These are phyloP conservation scores for Beverwykella pulmonaria DNA, from an alignment of 495 filamentous ascomycete genomes.

Conservation along the genomic window DNA sequence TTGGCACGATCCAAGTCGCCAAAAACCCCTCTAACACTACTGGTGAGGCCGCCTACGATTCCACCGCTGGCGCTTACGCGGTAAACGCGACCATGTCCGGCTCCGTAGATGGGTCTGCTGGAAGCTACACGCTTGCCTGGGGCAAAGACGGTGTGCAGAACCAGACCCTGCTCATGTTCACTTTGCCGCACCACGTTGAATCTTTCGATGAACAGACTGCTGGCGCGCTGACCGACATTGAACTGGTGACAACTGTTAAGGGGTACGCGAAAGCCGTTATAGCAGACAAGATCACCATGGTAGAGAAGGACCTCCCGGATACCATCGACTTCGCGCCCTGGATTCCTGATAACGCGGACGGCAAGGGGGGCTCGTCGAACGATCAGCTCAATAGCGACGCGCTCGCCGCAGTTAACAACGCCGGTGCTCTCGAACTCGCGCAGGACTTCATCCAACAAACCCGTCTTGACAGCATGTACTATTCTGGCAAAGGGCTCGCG, in stretches of 20 bases:
- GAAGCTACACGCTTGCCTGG: constrained; percentile 74
- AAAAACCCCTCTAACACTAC: constrained; percentile 65
- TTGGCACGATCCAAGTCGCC: constrained; percentile 77
- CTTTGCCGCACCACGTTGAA: constrained; percentile 80
- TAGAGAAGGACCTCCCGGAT: constrained; percentile 70
- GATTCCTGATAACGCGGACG: constrained; percentile 50
- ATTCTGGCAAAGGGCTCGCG: constrained; percentile 85
- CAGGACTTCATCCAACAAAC: constrained; percentile 72
- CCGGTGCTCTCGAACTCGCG: constrained; percentile 66
- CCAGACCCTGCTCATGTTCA: constrained; percentile 77
- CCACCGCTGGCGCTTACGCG: constrained; percentile 74
- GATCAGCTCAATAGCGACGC: constrained; percentile 56
- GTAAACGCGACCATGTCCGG: constrained; percentile 64
- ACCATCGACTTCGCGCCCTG: constrained; percentile 78
- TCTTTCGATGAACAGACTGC: constrained; percentile 74
- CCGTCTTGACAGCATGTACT: constrained; percentile 91
- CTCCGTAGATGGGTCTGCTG: constrained; percentile 57
- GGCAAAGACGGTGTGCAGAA: constrained; percentile 62
- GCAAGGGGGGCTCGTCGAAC: constrained; percentile 48
- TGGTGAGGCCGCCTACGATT: constrained; percentile 71
- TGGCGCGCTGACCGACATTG: constrained; percentile 58
- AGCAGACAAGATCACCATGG: constrained; percentile 78
- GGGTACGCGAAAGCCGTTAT: constrained; percentile 73
- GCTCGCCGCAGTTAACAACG: constrained; percentile 57
- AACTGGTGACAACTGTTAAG: constrained; percentile 83